Evolutionary conservation across 306 rosid species (phyloP).

Genomic region (Vigna reflexopilosa): DNA sequence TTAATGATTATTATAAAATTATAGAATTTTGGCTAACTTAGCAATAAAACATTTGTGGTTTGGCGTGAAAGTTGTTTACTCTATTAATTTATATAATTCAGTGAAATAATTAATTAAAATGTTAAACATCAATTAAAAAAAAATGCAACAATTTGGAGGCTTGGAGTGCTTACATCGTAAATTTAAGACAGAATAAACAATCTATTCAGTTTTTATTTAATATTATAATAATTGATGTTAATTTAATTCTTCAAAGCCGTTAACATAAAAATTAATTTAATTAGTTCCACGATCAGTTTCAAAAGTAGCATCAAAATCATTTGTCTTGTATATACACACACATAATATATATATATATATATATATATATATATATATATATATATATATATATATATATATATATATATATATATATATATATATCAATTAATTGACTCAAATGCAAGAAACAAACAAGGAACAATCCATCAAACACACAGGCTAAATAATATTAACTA

Average conservation of each 20-base stretch:
- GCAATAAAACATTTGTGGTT: not conserved
- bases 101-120: not conserved
- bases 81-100: not conserved
- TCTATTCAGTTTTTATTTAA: not conserved
- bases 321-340: not conserved
- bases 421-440: conserved; percentile 20
- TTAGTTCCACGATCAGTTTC: not conserved
- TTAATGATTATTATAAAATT: not conserved
- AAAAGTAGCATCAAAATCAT: not conserved
- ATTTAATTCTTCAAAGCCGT: not conserved
- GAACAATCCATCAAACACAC: not conserved
- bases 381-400: too few species aligned
- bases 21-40: too few species aligned
- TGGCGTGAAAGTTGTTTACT: not conserved
- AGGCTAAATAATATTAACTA: too few species aligned
- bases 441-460: not conserved
- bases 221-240: not conserved
- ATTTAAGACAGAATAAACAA: not conserved
- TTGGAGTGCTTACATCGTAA: not conserved
- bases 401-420: not conserved
- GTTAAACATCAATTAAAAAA: not conserved
- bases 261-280: not conserved
- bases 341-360: too few species aligned
- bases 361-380: too few species aligned
- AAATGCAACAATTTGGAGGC: too few species aligned